Base-by-base conservation (phyloP, 2,329 filamentous ascomycete genomes). In the Fusarium sp. region DNA sequence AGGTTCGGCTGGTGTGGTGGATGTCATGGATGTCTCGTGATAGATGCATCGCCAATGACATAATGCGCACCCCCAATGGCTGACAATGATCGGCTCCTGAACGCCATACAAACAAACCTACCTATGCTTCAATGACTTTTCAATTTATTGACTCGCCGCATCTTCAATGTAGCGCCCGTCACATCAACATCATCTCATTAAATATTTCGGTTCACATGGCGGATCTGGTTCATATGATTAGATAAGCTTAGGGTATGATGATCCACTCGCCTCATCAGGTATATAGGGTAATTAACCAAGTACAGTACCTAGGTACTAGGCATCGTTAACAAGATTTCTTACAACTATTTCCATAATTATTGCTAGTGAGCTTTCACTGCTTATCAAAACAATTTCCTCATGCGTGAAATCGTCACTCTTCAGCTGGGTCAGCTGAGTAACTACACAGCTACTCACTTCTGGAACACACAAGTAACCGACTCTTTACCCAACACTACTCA, bases 381-480 rank as follows among this genome's bases (percentile, higher is more conserved):
- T 37, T 37, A 11, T 4, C 27, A 49, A 37, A 25, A 11, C 22
- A 24, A 37, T 11, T 29, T 9, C 16, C 16, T 7, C 14, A 98
- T 99, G 96, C 94, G 94, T 81, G 96, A 99, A 81, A 94, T 98
- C 67, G 86, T 99, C 67, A 98, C 95, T 1, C 84, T 99, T 47
- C 96, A 99, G 84, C 90, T 98, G 65, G 96, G 96, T 45, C 92
- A 97, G 78, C 90, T 92, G 77, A 94, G 92, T 79, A 99, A 99
- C 80, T 97, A 98, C 76, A 83, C 97, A 24, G 94, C 92, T 30
- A 97, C 94, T 0, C 96, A 99, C 83, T 99, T 98, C 80, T 99
- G 96, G 96, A 99, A 99, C 76, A 86, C 92, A 8, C 95, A 97
- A 85, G 93, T 93, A 55, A 13, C 5, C 7, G 4, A n/a, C 6